These are phyloP conservation scores for Houttuynia cordata DNA, from an alignment of 164 flowering plant genomes.

Conservation along the genomic window DNA sequence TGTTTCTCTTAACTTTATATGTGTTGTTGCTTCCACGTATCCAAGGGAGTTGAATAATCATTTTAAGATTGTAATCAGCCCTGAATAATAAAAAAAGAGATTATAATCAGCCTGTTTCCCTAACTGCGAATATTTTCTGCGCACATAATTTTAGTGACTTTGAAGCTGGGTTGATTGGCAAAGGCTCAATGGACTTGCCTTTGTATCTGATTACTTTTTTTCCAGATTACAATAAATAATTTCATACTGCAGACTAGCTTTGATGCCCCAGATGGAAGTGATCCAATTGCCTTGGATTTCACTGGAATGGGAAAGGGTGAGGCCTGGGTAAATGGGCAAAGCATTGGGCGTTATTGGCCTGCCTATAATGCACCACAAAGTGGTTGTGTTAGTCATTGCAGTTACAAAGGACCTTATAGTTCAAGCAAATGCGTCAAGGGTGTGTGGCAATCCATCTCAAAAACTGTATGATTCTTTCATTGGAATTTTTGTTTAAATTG, in stretches of 20 bases:
- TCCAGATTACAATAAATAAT: not conserved
- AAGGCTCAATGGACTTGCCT: too few relatives aligned
- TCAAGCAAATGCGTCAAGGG: conserved; percentile 62
- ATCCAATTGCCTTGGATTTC: conserved; percentile 72
- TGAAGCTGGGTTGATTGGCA: too few relatives aligned
- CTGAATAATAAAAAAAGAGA: too few relatives aligned
- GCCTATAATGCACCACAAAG: conserved; percentile 31
- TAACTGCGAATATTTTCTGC: too few relatives aligned
- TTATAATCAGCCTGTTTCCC: too few relatives aligned
- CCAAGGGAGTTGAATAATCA: too few relatives aligned
- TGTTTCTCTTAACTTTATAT: too few relatives aligned
- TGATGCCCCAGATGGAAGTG: conserved; percentile 65
- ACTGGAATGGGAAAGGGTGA: conserved; percentile 88
- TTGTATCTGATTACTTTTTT: not conserved
- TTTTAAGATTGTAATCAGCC: too few relatives aligned
- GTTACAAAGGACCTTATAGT: conserved; percentile 55
- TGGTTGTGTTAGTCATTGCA: conserved; percentile 60
- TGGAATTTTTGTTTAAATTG: not conserved
- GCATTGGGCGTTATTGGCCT: conserved; percentile 98
- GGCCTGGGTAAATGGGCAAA: conserved; percentile 97
- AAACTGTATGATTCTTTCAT: conserved; percentile 34
- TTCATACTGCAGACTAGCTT: conserved; percentile 49
- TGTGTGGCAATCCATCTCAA: conserved; percentile 88
- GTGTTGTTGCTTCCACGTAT: too few relatives aligned
- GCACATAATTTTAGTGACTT: too few relatives aligned